Evolutionary conservation across 2,329 filamentous ascomycete species (phyloP), one percentile per base, ranked within the genome.

Genomic region (Myriosclerotinia curreyana): DNA sequence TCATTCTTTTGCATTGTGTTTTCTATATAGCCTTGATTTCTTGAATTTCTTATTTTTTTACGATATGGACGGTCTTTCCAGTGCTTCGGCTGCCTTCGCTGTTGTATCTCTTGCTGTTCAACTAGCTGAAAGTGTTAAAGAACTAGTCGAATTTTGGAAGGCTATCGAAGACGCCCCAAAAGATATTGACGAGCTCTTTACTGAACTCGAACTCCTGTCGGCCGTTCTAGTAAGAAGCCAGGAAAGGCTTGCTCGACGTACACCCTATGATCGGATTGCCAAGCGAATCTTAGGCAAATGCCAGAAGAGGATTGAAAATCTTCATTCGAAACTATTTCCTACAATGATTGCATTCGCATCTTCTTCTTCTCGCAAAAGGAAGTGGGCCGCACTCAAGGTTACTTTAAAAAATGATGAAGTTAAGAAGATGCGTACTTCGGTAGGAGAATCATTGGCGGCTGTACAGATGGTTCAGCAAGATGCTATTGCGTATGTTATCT

Each of bases 21-120:
- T 9, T 56, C 5, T 46, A 2, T 9, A 22, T 15, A 1, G 2
- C 17, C 5, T 54, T 14, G 6, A 31, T 31, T 31, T 31, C 5
- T 31, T 31, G 28, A 52, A 1, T 54, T 36, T 14, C 9, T 20
- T 8, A n/a, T n/a, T 38, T 48, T 22, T 38, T 11, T 36, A 15
- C 6, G 7, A 25, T 11, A 63, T 63, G 52, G 61, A 58, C 17
- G 52, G 44, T 0, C 61, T 63, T 31, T 58, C 52, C n/a, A 58
- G 42, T 31, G 61, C 61, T 49, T 56, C 61, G 34, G 44, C 51
- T 34, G 61, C 22, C 3, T 49, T 64, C 15, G 62, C 62, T 28
- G 46, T 60, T 17, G 25, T 53, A 34, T 53, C 54, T 14, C n/a
- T 60, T 1, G 22, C 55, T 5, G 36, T 64, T 0, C 38, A 64